Base-by-base conservation (phyloP, 768 basidiomycete species). In the Boletus vinaceobasis region DNA sequence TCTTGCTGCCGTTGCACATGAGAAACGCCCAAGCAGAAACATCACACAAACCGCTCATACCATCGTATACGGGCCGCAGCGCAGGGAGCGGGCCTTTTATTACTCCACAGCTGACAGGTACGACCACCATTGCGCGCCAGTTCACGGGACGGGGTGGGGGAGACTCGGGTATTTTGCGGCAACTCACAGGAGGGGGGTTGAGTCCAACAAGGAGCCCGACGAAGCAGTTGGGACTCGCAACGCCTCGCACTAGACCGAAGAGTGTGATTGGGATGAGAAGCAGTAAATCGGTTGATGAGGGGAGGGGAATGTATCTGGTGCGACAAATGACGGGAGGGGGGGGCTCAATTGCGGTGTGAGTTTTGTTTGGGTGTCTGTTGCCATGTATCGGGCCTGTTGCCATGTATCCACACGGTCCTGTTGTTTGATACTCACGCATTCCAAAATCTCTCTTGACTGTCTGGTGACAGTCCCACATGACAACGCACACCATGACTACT, bases 151-250 rank as follows among this genome's bases (percentile, higher is more conserved):
- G 85, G 21, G 76, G 77, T 4, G 65, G 71, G 10, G 74, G 75
- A 31, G 74, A 73, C 29, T 56, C 63, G 23, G 67, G 66, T 43
- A 57, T 78, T 36, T 58, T 73, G 53, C 73, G 80, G 59, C 87
- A 89, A 62, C 68, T 88, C 59, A 87, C 86, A 0, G 87, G 87
- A 14, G 85, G 85, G 5, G 80, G 84, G 4, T 59, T 83, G 57
- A 87, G 83, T 61, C 85, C 86, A 3, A 85, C 84, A 2, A 77
- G 87, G 21, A 90, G 87, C 57, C 87, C 90, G 13, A 89, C 87
- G 33, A 91, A 90, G 66, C 83, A 85, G 60, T 55, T 86, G 48
- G 79, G 78, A 35, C 73, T 73, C 11, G 63, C 52, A 1, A 67
- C 62, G 15, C 66, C 73, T 19, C 75, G 83, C 40, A 82, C 87